phyloP scores from a whole-genome alignment of 2,329 filamentous ascomycete species.

The Podosphaera fusca region DNA sequence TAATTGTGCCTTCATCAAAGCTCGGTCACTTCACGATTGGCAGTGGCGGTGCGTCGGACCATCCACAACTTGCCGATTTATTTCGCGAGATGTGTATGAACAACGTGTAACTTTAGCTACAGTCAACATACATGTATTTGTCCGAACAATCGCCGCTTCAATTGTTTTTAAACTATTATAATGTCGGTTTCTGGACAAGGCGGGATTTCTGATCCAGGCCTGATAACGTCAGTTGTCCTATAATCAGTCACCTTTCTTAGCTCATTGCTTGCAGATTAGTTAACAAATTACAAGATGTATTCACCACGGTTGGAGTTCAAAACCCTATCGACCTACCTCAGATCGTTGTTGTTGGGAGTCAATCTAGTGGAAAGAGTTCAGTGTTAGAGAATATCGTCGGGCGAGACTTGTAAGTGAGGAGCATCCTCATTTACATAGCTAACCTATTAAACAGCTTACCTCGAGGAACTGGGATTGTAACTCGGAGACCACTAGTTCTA shows the following conservation, averaged over 20 bases:
- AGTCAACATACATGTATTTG: slow-evolving; percentile 1
- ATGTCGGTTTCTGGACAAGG: slow-evolving; percentile 19
- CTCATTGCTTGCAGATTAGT: slow-evolving; percentile 38
- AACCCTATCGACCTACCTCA: slow-evolving; percentile 98
- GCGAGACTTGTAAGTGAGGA: slow-evolving; percentile 69
- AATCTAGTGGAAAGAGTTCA: slow-evolving; percentile 98
- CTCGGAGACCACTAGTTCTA: slow-evolving; percentile 80
- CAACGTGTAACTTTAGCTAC: neutral
- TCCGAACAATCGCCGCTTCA: neutral
- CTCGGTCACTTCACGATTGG: too few relatives aligned
- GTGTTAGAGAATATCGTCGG: slow-evolving; percentile 98
- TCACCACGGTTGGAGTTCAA: slow-evolving; percentile 92
- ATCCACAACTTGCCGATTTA: neutral
- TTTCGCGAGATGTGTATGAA: neutral
- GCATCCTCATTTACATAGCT: neutral
- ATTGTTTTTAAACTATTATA: neutral
- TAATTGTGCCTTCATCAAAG: too few relatives aligned
- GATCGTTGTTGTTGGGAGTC: slow-evolving; percentile 93
- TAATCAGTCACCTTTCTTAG: neutral
- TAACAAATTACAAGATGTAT: slow-evolving; percentile 99
- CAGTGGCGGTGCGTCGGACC: neutral
- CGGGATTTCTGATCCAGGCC: slow-evolving; percentile 41
- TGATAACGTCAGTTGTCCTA: slow-evolving; percentile 32
- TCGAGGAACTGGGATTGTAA: slow-evolving; percentile 93
- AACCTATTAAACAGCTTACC: slow-evolving; percentile 34